Conservation (phyloP, 768 basidiomycete genomes). For the Tylopilus rubrobrunneus region DNA sequence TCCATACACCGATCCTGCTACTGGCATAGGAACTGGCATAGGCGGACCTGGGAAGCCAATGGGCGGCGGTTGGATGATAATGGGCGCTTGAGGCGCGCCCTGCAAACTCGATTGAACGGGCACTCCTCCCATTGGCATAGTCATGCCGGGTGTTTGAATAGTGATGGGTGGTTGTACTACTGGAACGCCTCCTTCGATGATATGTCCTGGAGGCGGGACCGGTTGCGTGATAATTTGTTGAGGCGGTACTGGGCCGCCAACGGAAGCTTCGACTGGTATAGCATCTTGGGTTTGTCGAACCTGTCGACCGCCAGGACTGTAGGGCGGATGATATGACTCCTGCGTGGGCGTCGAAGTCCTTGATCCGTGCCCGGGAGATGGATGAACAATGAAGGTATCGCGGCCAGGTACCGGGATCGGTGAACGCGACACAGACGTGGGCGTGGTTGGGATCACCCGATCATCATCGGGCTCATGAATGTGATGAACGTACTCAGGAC, state of each 20-base stretch:
- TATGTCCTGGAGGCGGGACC: conserved; percentile 23
- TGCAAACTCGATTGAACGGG: conserved; percentile 1
- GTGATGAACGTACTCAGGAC: conserved; percentile 8
- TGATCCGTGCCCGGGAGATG: conserved; percentile 11
- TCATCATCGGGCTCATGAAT: conserved; percentile 14
- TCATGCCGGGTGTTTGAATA: conserved; percentile 1
- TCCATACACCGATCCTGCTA: conserved; percentile 3
- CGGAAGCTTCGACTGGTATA: conserved; percentile 12
- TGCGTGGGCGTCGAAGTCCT: conserved; percentile 26
- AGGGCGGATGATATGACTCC: conserved; percentile 14
- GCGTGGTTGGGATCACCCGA: conserved; percentile 20
- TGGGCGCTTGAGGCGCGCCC: background rate
- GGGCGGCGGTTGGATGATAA: conserved; percentile 22
- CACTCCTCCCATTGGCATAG: background rate
- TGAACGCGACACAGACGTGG: conserved; percentile 12
- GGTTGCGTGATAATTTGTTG: conserved; percentile 15
- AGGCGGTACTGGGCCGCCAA: background rate
- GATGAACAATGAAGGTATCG: conserved; percentile 13
- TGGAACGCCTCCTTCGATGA: conserved; percentile 5
- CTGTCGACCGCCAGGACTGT: conserved; percentile 11
- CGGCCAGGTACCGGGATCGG: conserved; percentile 20
- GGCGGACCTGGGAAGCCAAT: too few relatives aligned
- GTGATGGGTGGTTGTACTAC: conserved; percentile 1
- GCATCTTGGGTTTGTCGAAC: conserved; percentile 15
- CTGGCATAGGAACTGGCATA: background rate